phyloP scores from a whole-genome alignment of 2,329 filamentous ascomycete genomes.

The Monosporascus sp. region DNA sequence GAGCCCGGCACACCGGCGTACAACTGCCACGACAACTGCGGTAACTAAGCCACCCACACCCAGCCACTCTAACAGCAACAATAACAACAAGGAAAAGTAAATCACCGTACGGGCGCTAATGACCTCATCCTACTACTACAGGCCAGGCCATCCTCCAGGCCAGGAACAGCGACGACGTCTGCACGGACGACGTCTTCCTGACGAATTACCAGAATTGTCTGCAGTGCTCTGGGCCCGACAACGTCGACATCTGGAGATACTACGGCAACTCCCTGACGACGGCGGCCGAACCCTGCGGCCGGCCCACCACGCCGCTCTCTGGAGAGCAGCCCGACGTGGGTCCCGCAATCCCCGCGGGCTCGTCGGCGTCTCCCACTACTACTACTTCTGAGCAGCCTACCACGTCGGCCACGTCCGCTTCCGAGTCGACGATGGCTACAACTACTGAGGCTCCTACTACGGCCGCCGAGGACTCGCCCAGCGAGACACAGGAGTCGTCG shows the following conservation, averaged over 20 bases:
- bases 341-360: constrained; percentile 8
- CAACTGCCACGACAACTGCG: constrained; percentile 46
- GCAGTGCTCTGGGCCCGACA: constrained; percentile 31
- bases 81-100: background rate
- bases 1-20: constrained; percentile 37
- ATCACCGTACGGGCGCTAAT: too few species aligned
- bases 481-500: background rate
- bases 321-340: constrained; percentile 14
- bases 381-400: constrained; percentile 1
- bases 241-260: constrained; percentile 38
- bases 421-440: background rate
- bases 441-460: constrained; percentile 2
- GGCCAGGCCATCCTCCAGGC: constrained; percentile 30
- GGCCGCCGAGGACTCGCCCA: background rate
- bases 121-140: constrained; percentile 1
- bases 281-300: constrained; percentile 26
- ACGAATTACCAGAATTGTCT: constrained; percentile 38
- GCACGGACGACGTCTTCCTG: constrained; percentile 33
- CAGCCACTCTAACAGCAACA: too few species aligned
- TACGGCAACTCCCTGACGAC: constrained; percentile 32
- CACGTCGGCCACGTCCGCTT: background rate
- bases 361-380: constrained; percentile 1
- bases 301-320: constrained; percentile 15
- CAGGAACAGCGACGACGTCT: constrained; percentile 26
- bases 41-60: constrained; percentile 24